Evolutionary conservation across 2,329 filamentous ascomycete genomes (phyloP), one percentile per base, ranked within the genome.

Genomic region (Exophiala oligosperma): DNA sequence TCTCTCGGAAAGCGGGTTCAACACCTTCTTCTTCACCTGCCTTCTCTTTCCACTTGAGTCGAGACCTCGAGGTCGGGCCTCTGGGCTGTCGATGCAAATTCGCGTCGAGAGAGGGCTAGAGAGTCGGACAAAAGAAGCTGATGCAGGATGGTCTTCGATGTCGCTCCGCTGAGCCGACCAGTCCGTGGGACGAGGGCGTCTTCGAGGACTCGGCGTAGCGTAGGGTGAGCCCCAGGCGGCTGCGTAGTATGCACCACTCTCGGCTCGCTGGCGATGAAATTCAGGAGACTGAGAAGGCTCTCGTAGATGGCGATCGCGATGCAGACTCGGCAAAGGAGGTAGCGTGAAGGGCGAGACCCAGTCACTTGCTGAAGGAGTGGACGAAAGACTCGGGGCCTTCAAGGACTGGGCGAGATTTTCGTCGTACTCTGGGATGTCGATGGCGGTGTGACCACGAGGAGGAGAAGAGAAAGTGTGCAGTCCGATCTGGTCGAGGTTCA

Each of bases 151-250:
- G 52, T 61, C 67, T 53, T 70, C 69, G 56, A 72, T 44, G 52
- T 86, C 57, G 74, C 74, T 66, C 81, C 84, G 72, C 62, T 74
- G 73, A 63, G 40, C 38, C 4, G 29, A 28, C 21, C 46, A 48
- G 71, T 60, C 74, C 41, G 73, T 59, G 52, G 72, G 71, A 64
- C 71, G 69, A 57, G 75, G 74, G 24, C 74, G 65, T 64, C 71
- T 70, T 51, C 74, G 72, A 51, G 75, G 72, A 64, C 76, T 88
- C 11, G 81, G 77, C 40, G 87, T 82, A 55, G 89, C 87, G 75
- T 96, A 96, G 23, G 92, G 92, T 54, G 92, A 96, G 56, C 92
- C 92, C 92, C 92, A 96, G 72, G 88, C 92, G 49, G 91, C 88
- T 48, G 91, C 94, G 69, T 84, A 84, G 70, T 83, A 84, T 48